Evolutionary conservation across 495 filamentous ascomycete species (phyloP), one percentile per base, ranked within the genome.

Genomic region (Friedmanniomyces endolithicus): DNA sequence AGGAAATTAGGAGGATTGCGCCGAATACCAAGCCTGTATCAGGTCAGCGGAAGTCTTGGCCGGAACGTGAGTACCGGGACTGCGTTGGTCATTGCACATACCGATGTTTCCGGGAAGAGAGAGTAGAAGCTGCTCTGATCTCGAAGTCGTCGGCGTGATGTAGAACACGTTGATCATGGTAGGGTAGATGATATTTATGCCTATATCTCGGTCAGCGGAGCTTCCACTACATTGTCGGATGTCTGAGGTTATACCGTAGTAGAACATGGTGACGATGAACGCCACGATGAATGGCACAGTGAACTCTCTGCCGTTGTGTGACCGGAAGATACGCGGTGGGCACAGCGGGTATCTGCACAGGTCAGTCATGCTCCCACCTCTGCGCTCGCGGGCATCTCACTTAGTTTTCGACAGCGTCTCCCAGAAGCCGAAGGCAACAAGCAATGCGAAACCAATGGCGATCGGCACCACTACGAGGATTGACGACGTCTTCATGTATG

Each of bases 191-290:
- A 66, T 51, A 57, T 63, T 65, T 37, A 63, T 60, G 37, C 50
- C 54, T 41, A 14, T 2, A 4, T n/a, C 17, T 41, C 12, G n/a
- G 14, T 41, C 17, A 41, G 37, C 37, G 14, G 12, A n/a, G 37
- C n/a, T n/a, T n/a, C n/a, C n/a, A 6, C 37, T 19, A 41, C 12
- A 14, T 19, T 6, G 6, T 6, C 12, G 37, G 16, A 14, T 41
- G 37, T 4, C 6, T 22, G 7, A 14, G 24, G 11, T 6, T 25
- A 6, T 47, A 47, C 24, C 19, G 34, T 65, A 64, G 37, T 62
- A 66, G 40, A 66, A 66, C 64, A 66, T 66, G 31, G 59, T 66
- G 0, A 66, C 55, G 22, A 66, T 57, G 46, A 58, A 53, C 1
- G 51, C 40, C 25, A 54, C 54, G 45, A 66, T 62, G 22, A 58